Evolutionary conservation across 1,284 basidiomycete genomes (phyloP).

Genomic region (Fomitopsis schrenkii): DNA sequence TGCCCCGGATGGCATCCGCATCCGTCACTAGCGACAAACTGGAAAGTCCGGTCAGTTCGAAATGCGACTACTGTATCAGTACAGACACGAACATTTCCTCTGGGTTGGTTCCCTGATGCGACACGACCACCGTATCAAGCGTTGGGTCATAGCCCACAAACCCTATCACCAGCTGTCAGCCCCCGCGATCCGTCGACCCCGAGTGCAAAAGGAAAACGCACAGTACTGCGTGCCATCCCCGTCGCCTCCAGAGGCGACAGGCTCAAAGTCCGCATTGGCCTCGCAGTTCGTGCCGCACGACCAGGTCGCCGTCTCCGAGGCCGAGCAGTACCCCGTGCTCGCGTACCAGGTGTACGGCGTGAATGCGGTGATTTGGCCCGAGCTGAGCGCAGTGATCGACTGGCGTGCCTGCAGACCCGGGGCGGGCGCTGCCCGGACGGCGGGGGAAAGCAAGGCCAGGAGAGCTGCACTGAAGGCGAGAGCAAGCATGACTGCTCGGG

Average conservation of each 20-base stretch:
- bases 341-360: constrained; percentile 38
- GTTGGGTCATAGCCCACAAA: constrained; percentile 46
- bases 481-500: neutral
- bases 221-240: constrained; percentile 46
- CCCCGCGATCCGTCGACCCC: constrained; percentile 13
- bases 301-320: constrained; percentile 29
- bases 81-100: constrained; percentile 36
- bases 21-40: constrained; percentile 31
- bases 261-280: constrained; percentile 49
- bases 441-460: neutral
- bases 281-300: constrained; percentile 34
- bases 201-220: constrained; percentile 20
- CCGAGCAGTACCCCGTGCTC: constrained; percentile 32
- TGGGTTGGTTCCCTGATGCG: constrained; percentile 50
- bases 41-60: neutral
- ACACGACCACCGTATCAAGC: constrained; percentile 42
- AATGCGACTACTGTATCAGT: neutral
- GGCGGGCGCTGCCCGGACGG: constrained; percentile 3
- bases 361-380: constrained; percentile 30
- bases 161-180: constrained; percentile 22
- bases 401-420: constrained; percentile 2
- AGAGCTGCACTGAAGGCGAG: constrained; percentile 4
- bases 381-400: constrained; percentile 28
- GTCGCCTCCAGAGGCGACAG: constrained; percentile 61
- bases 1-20: constrained; percentile 23